phyloP scores from a whole-genome alignment of 2,329 filamentous ascomycete species.

The Chaetomiaceae sp. region DNA sequence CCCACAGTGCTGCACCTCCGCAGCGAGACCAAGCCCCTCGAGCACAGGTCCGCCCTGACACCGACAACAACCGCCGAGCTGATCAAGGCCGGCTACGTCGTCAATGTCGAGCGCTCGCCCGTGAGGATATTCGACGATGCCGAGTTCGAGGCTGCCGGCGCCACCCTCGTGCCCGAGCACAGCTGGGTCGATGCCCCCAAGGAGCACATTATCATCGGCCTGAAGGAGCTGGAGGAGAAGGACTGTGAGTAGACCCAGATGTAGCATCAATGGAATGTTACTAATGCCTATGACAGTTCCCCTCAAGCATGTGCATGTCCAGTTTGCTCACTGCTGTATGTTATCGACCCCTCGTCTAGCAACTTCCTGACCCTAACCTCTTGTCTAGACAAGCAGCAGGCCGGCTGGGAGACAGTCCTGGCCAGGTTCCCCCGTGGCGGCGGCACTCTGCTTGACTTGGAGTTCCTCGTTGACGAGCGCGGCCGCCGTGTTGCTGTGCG shows the following conservation, averaged over 20 bases:
- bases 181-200: slow-evolving; percentile 64
- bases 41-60: slow-evolving; percentile 50
- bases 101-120: slow-evolving; percentile 64
- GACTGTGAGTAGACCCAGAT: slow-evolving; percentile 36
- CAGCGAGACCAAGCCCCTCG: slow-evolving; percentile 56
- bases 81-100: slow-evolving; percentile 63
- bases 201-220: slow-evolving; percentile 67
- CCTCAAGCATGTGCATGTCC: slow-evolving; percentile 67
- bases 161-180: slow-evolving; percentile 60
- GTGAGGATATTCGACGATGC: slow-evolving; percentile 60
- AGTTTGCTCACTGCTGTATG: slow-evolving; percentile 56
- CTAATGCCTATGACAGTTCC: slow-evolving; percentile 41
- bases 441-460: slow-evolving; percentile 77
- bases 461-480: slow-evolving; percentile 70
- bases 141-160: slow-evolving; percentile 60
- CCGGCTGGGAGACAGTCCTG: slow-evolving; percentile 75
- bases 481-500: slow-evolving; percentile 61
- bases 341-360: not conserved
- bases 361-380: not conserved
- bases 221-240: slow-evolving; percentile 75
- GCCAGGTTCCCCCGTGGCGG: slow-evolving; percentile 71
- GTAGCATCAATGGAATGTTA: not conserved
- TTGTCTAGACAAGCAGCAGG: slow-evolving; percentile 60
- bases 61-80: slow-evolving; percentile 49
- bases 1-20: slow-evolving; percentile 48